Percentiles rank a stretch among this genome's conserved stretches.
These are phyloP conservation scores for Amanita jacksonii DNA, from an alignment of 768 basidiomycete genomes.

Conservation along the genomic window DNA sequence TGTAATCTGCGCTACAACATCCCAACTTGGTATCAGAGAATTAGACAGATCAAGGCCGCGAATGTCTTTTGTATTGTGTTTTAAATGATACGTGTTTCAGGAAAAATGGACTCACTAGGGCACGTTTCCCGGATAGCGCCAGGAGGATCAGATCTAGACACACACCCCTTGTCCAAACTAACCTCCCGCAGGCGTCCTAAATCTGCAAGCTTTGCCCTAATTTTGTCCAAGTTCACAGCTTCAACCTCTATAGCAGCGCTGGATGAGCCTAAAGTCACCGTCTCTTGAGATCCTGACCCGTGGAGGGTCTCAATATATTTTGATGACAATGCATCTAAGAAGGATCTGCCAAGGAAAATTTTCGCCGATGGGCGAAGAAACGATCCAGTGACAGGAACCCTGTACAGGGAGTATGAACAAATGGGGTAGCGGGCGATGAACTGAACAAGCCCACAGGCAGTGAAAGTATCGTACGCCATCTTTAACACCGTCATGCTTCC, in stretches of 20 bases:
- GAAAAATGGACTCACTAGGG: conserved; percentile 46
- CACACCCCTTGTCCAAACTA: conserved; percentile 64
- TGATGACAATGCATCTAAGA: conserved; percentile 60
- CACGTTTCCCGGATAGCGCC: conserved; percentile 49
- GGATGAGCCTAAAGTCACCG: conserved; percentile 70
- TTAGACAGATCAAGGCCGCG: conserved; percentile 75
- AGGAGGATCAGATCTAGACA: conserved; percentile 39
- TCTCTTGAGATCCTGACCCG: conserved; percentile 45
- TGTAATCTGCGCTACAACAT: conserved; percentile 52
- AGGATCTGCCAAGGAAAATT: conserved; percentile 55
- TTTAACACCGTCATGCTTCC: conserved; percentile 82
- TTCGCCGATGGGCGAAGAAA: conserved; percentile 68
- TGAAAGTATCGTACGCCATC: conserved; percentile 71
- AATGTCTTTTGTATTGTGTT: conserved; percentile 38
- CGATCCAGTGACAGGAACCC: conserved; percentile 56
- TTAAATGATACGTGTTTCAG: conserved; percentile 6
- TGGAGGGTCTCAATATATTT: conserved; percentile 70
- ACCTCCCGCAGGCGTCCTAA: conserved; percentile 65
- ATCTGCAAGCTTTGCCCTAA: conserved; percentile 58
- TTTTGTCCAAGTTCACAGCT: conserved; percentile 73
- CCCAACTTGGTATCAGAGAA: conserved; percentile 68
- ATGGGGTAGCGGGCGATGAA: conserved; percentile 10
- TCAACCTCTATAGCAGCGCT: conserved; percentile 78
- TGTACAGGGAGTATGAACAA: conserved; percentile 21
- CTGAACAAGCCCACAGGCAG: conserved; percentile 45